Percentiles rank a stretch among this genome's conserved stretches.
Conservation (phyloP, 768 basidiomycete species). For the Leccinum ochraceum region DNA sequence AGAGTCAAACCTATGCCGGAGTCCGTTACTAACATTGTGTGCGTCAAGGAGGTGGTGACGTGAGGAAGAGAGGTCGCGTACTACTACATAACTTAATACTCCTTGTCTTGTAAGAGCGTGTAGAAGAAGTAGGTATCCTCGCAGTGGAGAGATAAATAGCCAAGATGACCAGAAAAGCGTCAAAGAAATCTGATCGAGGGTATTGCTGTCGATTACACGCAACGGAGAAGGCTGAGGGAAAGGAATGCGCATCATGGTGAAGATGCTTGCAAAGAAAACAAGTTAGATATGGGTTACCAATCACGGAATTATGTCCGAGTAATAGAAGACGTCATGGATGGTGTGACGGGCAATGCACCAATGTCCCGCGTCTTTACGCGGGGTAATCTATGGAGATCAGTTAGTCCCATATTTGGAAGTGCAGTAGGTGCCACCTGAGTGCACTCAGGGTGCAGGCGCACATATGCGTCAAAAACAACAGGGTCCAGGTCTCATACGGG, state of each 20-base stretch:
- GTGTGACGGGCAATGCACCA: conserved; percentile 14
- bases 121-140: background rate
- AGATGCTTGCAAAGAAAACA: background rate
- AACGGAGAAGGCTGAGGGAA: background rate
- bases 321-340: conserved; percentile 10
- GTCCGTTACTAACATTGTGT: background rate
- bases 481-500: background rate
- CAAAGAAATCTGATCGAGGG: background rate
- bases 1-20: background rate
- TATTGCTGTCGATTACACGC: background rate
- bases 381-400: conserved; percentile 12
- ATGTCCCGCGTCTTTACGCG: conserved; percentile 13
- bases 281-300: background rate
- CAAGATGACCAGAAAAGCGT: background rate
- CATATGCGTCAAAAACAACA: background rate
- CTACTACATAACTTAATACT: background rate
- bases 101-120: background rate
- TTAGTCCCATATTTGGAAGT: conserved; percentile 9
- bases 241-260: background rate
- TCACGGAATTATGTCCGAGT: conserved; percentile 17
- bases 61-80: background rate
- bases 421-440: background rate
- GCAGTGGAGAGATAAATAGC: background rate
- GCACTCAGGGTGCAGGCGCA: background rate
- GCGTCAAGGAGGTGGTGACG: background rate